Base-by-base conservation (phyloP, 345 rosid species). In the Eutrema heterophyllum region DNA sequence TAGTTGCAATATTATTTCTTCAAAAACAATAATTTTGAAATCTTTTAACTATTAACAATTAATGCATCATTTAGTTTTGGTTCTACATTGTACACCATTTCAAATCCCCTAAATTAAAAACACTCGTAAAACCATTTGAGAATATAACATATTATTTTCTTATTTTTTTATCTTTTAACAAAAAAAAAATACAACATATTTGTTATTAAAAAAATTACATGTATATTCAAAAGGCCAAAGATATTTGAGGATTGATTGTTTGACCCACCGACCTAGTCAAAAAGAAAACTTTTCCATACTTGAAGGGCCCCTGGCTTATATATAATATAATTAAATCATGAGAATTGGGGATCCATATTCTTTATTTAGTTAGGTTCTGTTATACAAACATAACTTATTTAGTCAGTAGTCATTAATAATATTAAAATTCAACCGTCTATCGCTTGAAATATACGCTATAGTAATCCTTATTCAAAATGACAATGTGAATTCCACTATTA, bases 211-310 rank as follows among this genome's bases (percentile, higher is more conserved):
- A 50, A 55, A 13, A 5, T 48, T 18, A 48, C 55, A 9, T 46
- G 36, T 13, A 40, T 44, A 24, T 64, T 33, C n/a, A 64, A 45
- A 65, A 49, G 67, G 14, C 5, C 4, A 59, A 40, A 74, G 53
- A 67, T 67, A 32, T 44, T 50, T 58, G 46, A 33, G 63, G 67
- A 50, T 51, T 75, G 78, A 67, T 75, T 55, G 68, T 29, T 75
- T 75, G 73, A 67, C 50, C 73, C 73, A 67, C 72, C 79, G 73
- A 67, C 79, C 73, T 59, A 2, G 38, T 49, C 60, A 67, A 58
- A 74, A 49, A 59, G 16, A 10, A 67, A 59, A 67, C 73, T 75
- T 74, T 67, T 75, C 73, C 72, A 66, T 6, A 60, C 63, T 59
- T 59, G 55, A 40, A 57, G 72, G 46, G 73, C 18, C 21, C 73